A percentile compares a stretch with the other conserved stretches of the same genome.
These are phyloP conservation scores for Epithele typhae DNA, from an alignment of 768 basidiomycete species.

Conservation along the genomic window DNA sequence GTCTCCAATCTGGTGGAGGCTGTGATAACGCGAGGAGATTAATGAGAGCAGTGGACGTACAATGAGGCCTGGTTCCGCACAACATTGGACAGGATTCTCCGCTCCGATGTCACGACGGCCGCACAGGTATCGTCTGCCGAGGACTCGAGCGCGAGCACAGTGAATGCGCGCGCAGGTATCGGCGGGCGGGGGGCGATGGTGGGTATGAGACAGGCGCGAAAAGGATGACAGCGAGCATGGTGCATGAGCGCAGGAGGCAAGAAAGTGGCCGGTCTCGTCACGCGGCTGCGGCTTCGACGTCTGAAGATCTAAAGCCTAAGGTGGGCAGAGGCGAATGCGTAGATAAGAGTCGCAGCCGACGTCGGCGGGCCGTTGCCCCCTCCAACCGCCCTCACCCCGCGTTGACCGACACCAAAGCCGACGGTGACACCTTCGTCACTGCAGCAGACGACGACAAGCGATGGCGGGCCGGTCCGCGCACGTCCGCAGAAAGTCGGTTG, in stretches of 20 bases:
- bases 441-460: too few species aligned
- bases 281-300: too few species aligned
- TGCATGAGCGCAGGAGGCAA: neutral
- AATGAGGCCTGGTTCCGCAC: slow-evolving; percentile 76
- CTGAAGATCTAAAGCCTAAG: too few species aligned
- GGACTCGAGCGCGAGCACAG: slow-evolving; percentile 74
- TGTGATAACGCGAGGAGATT: too few species aligned
- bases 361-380: too few species aligned
- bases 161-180: slow-evolving; percentile 35
- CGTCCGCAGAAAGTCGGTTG: slow-evolving; percentile 1
- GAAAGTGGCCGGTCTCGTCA: too few species aligned
- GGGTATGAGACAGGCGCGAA: too few species aligned
- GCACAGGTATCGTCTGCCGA: slow-evolving; percentile 95
- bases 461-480: slow-evolving; percentile 11
- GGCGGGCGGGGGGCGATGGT: neutral
- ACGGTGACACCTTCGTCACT: too few species aligned
- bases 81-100: slow-evolving; percentile 75
- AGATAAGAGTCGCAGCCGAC: too few species aligned
- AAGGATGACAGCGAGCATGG: neutral
- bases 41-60: slow-evolving; percentile 33
- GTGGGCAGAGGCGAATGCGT: too few species aligned
- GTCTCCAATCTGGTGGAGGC: slow-evolving; percentile 43
- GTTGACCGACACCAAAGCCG: too few species aligned
- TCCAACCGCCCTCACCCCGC: too few species aligned
- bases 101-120: slow-evolving; percentile 72